phyloP scores from a whole-genome alignment of 2,329 filamentous ascomycete genomes.

The Zasmidium cellare region DNA sequence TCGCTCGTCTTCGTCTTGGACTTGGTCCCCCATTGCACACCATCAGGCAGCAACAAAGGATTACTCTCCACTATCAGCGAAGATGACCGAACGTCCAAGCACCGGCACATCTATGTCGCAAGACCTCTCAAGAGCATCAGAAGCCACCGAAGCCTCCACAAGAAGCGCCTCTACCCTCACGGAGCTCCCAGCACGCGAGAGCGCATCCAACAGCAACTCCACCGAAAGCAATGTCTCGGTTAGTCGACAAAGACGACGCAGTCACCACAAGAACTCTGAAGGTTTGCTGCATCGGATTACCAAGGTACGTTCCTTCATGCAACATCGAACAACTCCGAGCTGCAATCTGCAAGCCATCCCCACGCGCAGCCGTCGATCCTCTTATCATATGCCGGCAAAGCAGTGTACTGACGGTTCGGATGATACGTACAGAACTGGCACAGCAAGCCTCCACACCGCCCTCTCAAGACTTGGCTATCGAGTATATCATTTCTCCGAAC shows the following conservation, averaged over 20 bases:
- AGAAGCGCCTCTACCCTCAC: constrained; percentile 2
- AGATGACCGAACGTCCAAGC: not conserved
- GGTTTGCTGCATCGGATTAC: constrained; percentile 15
- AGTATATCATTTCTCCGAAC: constrained; percentile 15
- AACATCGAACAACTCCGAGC: not conserved
- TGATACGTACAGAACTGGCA: constrained; percentile 4
- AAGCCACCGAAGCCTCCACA: not conserved
- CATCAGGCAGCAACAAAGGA: not conserved
- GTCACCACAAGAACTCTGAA: constrained; percentile 10
- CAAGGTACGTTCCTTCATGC: constrained; percentile 5
- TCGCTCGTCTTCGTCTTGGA: not conserved
- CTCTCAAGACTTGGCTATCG: constrained; percentile 10
- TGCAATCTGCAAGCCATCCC: not conserved
- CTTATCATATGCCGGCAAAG: too few species aligned
- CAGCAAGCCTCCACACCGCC: constrained; percentile 7
- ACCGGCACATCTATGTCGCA: not conserved
- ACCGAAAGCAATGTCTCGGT: constrained; percentile 7
- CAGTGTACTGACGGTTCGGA: not conserved
- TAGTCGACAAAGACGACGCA: constrained; percentile 11
- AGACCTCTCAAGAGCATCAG: not conserved
- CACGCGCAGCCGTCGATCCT: not conserved
- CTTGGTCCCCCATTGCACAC: not conserved
- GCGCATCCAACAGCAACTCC: not conserved
- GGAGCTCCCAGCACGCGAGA: not conserved
- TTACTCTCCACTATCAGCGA: not conserved